These are phyloP conservation scores for Limnanthes douglasii DNA, from an alignment of 345 rosid genomes.

Conservation along the genomic window DNA sequence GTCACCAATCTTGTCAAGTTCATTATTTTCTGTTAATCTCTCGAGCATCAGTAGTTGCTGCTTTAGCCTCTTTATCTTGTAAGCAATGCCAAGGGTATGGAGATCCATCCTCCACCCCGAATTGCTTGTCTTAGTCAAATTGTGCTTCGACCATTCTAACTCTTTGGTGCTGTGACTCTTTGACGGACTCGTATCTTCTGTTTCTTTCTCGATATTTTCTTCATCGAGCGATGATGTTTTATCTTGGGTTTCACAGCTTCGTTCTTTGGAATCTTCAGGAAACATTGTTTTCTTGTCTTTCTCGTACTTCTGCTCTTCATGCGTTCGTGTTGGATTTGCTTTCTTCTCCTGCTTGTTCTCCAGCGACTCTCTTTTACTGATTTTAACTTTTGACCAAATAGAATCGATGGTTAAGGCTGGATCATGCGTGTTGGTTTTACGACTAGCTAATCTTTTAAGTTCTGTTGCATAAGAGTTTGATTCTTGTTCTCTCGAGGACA, in stretches of 20 bases:
- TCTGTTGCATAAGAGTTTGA: conserved; percentile 17
- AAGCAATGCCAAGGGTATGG: conserved; percentile 87
- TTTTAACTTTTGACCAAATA: conserved; percentile 24
- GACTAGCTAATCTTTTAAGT: conserved; percentile 14
- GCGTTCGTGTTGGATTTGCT: too few species aligned
- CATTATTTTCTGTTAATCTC: conserved; percentile 55
- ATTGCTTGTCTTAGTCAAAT: conserved; percentile 17
- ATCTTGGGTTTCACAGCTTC: conserved; percentile 13
- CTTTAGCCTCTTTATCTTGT: conserved; percentile 85
- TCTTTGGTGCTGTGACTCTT: conserved; percentile 11
- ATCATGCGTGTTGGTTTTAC: conserved; percentile 19
- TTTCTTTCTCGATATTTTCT: conserved; percentile 25
- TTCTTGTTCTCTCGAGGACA: conserved; percentile 39
- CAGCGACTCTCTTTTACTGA: conserved; percentile 12
- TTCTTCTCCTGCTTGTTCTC: conserved; percentile 16
- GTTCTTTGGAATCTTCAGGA: conserved; percentile 33
- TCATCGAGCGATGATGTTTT: conserved; percentile 22
- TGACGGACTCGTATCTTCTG: conserved; percentile 13
- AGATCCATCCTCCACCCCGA: conserved; percentile 72
- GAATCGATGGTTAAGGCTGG: conserved; percentile 12
- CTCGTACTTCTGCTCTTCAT: too few species aligned
- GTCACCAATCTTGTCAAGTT: conserved; percentile 21
- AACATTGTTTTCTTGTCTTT: conserved; percentile 33
- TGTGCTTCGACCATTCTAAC: conserved; percentile 14
- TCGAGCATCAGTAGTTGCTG: conserved; percentile 85